These are phyloP conservation scores for Neopestalotiopsis sp. DNA, from an alignment of 2,329 filamentous ascomycete species.

Conservation along the genomic window DNA sequence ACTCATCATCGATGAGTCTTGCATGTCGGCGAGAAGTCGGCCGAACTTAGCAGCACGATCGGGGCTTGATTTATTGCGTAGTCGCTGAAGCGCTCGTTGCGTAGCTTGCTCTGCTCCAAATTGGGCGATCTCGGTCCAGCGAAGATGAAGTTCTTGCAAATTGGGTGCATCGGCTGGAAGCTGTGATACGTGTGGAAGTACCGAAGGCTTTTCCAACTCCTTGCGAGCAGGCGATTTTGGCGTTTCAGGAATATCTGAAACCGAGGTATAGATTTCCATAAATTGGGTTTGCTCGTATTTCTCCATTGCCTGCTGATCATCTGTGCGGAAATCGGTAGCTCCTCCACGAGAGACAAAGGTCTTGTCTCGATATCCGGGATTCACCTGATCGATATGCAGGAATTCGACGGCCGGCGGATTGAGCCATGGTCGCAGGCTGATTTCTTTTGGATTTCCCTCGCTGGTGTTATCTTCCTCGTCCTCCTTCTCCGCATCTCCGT, in stretches of 20 bases:
- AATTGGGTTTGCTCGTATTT: slow-evolving; percentile 64
- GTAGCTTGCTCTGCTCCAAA: slow-evolving; percentile 48
- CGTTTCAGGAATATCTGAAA: slow-evolving; percentile 59
- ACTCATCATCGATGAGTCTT: neutral
- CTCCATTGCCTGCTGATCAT: slow-evolving; percentile 60
- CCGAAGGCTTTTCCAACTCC: slow-evolving; percentile 26
- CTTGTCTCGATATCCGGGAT: slow-evolving; percentile 50
- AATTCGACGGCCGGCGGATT: slow-evolving; percentile 54
- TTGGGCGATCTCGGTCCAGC: slow-evolving; percentile 51
- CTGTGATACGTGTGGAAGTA: slow-evolving; percentile 35
- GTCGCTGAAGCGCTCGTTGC: slow-evolving; percentile 48
- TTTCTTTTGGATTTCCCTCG: slow-evolving; percentile 61
- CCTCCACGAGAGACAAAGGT: slow-evolving; percentile 62
- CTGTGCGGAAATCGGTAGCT: slow-evolving; percentile 52
- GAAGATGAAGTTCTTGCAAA: slow-evolving; percentile 53
- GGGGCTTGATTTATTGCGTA: slow-evolving; percentile 43
- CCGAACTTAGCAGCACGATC: slow-evolving; percentile 26
- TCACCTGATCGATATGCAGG: slow-evolving; percentile 50
- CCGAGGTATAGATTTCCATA: slow-evolving; percentile 63
- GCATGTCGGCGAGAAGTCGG: slow-evolving; percentile 30
- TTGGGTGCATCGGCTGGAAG: slow-evolving; percentile 46
- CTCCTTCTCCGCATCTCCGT: slow-evolving; percentile 53
- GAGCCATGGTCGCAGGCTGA: slow-evolving; percentile 58
- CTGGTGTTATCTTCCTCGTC: slow-evolving; percentile 61
- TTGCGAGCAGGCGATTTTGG: slow-evolving; percentile 58